Evolutionary conservation across 1,139 yeast genomes (phyloP).

Genomic region (Pichia sp.): DNA sequence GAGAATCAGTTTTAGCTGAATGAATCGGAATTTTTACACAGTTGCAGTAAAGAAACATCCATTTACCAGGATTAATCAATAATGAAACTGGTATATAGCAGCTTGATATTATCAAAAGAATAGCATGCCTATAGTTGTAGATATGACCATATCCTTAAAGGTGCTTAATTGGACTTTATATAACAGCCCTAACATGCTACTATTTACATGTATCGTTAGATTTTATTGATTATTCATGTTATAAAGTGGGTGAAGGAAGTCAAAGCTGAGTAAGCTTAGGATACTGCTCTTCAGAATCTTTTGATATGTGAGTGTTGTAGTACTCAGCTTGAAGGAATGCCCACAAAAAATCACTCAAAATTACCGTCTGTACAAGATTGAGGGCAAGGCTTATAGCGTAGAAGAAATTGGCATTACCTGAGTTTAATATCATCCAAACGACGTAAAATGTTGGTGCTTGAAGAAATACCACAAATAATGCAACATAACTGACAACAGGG

Average conservation of each 20-base stretch:
- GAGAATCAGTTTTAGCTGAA: too few relatives aligned
- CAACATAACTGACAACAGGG: constrained; percentile 26
- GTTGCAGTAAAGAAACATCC: too few relatives aligned
- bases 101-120: too few relatives aligned
- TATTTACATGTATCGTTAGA: background rate
- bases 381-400: constrained; percentile 88
- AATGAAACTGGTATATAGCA: too few relatives aligned
- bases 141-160: too few relatives aligned
- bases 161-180: too few relatives aligned
- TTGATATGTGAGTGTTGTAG: constrained; percentile 34
- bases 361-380: constrained; percentile 64
- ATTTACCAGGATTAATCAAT: too few relatives aligned
- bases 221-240: background rate
- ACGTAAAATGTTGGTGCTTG: constrained; percentile 88
- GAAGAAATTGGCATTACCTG: constrained; percentile 89
- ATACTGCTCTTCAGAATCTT: constrained; percentile 20
- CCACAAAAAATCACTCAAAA: constrained; percentile 79
- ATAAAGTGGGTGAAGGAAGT: background rate
- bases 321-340: constrained; percentile 70
- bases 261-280: constrained; percentile 43
- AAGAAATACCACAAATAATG: constrained; percentile 34
- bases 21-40: too few relatives aligned
- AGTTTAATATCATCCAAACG: constrained; percentile 90
- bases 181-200: too few relatives aligned
- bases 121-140: too few relatives aligned